Percentiles rank a stretch among this genome's conserved stretches.
Evolutionary conservation across 192 early-diverging fungal genomes (phyloP).

Genomic region (Globomyces pollinis-pini): DNA sequence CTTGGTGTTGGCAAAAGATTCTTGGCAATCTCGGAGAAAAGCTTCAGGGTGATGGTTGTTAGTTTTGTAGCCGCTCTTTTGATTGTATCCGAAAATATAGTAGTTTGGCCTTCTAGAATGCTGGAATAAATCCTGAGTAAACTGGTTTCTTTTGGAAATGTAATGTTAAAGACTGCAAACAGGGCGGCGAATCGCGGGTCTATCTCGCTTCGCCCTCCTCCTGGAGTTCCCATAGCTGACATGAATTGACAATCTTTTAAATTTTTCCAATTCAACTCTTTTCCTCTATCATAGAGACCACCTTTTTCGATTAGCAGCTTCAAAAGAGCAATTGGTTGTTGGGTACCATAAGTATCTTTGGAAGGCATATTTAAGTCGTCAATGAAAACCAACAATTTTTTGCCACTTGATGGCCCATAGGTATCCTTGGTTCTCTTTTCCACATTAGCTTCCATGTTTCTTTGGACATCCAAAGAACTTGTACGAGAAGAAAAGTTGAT

Average conservation of each 20-base stretch:
- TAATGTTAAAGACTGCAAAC: conserved; percentile 55
- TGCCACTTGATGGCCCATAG: conserved; percentile 47
- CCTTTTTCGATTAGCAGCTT: conserved; percentile 54
- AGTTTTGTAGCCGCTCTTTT: conserved; percentile 28
- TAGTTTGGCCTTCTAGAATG: conserved; percentile 47
- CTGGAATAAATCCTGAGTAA: conserved; percentile 43
- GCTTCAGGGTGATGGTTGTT: conserved; percentile 39
- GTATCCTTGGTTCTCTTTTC: conserved; percentile 59
- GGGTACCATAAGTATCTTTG: conserved; percentile 58
- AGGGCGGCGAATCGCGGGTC: conserved; percentile 50
- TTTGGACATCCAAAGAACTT: conserved; percentile 50
- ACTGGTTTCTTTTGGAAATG: conserved; percentile 49
- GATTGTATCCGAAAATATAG: conserved; percentile 39
- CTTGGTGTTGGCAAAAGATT: conserved; percentile 51
- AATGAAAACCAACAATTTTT: conserved; percentile 45
- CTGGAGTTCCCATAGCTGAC: conserved; percentile 55
- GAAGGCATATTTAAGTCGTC: conserved; percentile 58
- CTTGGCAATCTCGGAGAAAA: conserved; percentile 47
- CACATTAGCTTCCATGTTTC: conserved; percentile 53
- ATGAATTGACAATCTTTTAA: conserved; percentile 54
- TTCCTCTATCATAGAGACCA: conserved; percentile 50
- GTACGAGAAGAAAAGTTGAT: conserved; percentile 54
- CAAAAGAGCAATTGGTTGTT: conserved; percentile 53
- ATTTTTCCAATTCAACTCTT: conserved; percentile 57
- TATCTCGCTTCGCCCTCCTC: conserved; percentile 55